Evolutionary conservation across 371 early-diverging fungal genomes (phyloP).

Genomic region (Mortierella sp.): DNA sequence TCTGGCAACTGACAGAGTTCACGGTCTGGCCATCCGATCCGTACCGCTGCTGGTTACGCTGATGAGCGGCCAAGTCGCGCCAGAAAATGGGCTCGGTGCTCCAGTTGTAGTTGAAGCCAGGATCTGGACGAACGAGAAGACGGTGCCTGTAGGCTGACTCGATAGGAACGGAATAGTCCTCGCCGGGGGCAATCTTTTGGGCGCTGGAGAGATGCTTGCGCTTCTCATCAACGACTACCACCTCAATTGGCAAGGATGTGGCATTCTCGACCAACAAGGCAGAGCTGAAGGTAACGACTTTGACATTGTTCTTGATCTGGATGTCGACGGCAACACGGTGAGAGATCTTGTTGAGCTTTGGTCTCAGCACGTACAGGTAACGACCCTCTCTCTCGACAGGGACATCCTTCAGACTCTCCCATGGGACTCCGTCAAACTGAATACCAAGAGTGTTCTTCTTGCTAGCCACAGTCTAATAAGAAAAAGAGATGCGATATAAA

Average conservation of each 20-base stretch:
- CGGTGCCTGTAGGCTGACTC: constrained; percentile 83
- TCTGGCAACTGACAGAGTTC: constrained; percentile 63
- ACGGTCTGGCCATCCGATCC: constrained; percentile 36
- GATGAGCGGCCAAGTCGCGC: constrained; percentile 60
- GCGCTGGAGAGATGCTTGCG: constrained; percentile 67
- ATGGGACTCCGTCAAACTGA: constrained; percentile 87
- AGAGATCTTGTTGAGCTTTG: constrained; percentile 80
- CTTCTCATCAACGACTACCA: constrained; percentile 78
- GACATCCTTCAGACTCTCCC: constrained; percentile 92
- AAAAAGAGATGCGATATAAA: not conserved
- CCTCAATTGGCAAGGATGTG: constrained; percentile 84
- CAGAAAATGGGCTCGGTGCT: constrained; percentile 77
- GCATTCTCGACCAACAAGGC: constrained; percentile 85
- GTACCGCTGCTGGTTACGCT: constrained; percentile 40
- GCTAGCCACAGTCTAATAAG: constrained; percentile 57
- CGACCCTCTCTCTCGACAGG: constrained; percentile 91
- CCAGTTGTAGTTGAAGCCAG: constrained; percentile 89
- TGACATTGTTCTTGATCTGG: constrained; percentile 86
- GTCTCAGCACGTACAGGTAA: constrained; percentile 81
- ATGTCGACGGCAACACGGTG: constrained; percentile 93
- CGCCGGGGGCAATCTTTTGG: constrained; percentile 76
- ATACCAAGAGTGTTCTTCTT: constrained; percentile 81
- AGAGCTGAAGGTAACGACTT: constrained; percentile 94
- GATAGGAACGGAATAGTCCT: constrained; percentile 89
- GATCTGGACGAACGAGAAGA: constrained; percentile 87